phyloP scores from a whole-genome alignment of 2,329 filamentous ascomycete genomes.

The Cladorrhinum sp. region DNA sequence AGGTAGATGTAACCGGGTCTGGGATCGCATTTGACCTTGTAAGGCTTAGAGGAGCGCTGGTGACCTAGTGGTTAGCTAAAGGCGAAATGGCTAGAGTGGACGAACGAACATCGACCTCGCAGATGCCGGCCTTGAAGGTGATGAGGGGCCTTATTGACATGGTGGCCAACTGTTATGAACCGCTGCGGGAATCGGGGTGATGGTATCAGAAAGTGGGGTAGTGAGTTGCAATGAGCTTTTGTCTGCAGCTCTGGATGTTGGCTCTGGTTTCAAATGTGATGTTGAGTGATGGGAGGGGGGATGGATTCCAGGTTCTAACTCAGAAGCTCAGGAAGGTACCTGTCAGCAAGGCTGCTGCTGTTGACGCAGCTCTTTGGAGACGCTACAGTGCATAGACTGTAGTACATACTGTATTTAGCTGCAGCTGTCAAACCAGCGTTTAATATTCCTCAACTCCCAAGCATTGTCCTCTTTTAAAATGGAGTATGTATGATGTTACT shows the following conservation, averaged over 20 bases:
- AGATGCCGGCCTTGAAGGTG: constrained; percentile 93
- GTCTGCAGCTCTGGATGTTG: constrained; percentile 7
- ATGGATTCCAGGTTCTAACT: not conserved
- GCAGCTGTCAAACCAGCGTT: not conserved
- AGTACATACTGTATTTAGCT: not conserved
- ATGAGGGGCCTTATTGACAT: constrained; percentile 88
- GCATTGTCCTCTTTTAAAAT: no score
- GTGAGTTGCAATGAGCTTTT: not conserved
- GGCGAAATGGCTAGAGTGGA: not conserved
- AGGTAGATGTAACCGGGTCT: constrained; percentile 88
- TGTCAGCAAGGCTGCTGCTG: not conserved
- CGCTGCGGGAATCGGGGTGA: not conserved
- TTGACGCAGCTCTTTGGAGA: not conserved
- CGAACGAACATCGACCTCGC: constrained; percentile 69
- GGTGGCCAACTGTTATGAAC: not conserved
- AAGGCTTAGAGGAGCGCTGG: constrained; percentile 55
- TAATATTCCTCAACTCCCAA: no score
- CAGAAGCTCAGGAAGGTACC: not conserved
- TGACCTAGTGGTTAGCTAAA: not conserved
- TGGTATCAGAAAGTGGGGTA: not conserved
- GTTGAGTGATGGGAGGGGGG: not conserved
- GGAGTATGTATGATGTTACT: no score
- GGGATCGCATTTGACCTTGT: constrained; percentile 69
- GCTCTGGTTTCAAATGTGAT: not conserved
- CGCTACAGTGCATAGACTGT: not conserved